phyloP scores from a whole-genome alignment of 139 green algal species.

The Haematococcus sp. region DNA sequence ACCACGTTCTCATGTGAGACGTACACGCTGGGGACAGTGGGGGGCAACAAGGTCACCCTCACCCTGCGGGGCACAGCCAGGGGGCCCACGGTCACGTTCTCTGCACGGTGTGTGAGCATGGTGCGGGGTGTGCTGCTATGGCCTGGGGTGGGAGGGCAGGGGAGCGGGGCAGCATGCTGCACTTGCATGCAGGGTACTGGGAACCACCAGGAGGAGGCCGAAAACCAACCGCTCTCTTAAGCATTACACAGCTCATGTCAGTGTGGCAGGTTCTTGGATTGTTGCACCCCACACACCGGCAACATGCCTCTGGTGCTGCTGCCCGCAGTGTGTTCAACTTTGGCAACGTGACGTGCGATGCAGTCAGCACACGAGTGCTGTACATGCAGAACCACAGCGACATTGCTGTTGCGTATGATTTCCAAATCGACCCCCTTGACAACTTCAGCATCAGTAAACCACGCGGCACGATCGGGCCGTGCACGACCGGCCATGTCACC shows the following conservation, averaged over 20 bases:
- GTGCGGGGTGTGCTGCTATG: neutral
- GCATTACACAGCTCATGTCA: neutral
- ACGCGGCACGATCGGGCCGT: constrained; percentile 33
- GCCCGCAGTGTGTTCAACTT: constrained; percentile 52
- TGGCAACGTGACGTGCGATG: constrained; percentile 45
- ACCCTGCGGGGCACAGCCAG: constrained; percentile 43
- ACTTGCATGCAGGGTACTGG: too few relatives aligned
- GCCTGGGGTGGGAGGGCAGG: neutral
- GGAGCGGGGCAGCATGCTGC: neutral
- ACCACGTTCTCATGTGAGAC: constrained; percentile 57
- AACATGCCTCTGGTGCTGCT: neutral
- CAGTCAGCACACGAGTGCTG: constrained; percentile 35
- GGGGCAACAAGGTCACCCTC: constrained; percentile 53
- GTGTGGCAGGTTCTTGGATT: too few relatives aligned
- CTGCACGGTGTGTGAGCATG: constrained; percentile 2
- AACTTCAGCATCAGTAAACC: constrained; percentile 51
- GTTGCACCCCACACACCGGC: too few relatives aligned
- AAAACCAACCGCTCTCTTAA: too few relatives aligned
- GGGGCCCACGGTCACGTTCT: constrained; percentile 46
- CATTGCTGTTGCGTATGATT: constrained; percentile 45
- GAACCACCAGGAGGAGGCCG: too few relatives aligned
- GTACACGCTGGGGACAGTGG: constrained; percentile 48
- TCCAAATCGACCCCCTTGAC: constrained; percentile 40
- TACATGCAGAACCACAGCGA: constrained; percentile 63
- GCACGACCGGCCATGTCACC: constrained; percentile 43